phyloP scores from a whole-genome alignment of 2,329 filamentous ascomycete species.

The Fusarium torulosum region DNA sequence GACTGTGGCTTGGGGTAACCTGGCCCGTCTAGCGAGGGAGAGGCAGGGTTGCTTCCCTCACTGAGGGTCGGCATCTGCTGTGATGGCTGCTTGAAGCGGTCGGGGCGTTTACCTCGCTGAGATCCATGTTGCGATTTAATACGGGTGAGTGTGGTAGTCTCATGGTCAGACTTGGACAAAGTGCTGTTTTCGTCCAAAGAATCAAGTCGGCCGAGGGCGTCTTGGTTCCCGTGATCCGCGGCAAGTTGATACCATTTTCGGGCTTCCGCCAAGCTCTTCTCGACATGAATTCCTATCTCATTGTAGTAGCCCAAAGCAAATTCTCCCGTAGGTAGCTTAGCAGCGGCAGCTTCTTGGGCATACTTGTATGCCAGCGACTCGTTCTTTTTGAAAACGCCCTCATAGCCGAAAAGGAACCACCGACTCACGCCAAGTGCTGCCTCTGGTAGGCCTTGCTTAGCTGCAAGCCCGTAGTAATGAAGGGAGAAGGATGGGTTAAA shows the following conservation, averaged over 20 bases:
- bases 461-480: constrained; percentile 95
- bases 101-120: constrained; percentile 71
- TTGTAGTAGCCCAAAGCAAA: constrained; percentile 98
- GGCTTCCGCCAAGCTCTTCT: constrained; percentile 85
- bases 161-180: constrained; percentile 90
- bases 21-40: constrained; percentile 45
- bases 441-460: constrained; percentile 91
- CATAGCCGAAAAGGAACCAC: constrained; percentile 97
- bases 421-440: constrained; percentile 97
- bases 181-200: constrained; percentile 86
- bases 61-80: constrained; percentile 63
- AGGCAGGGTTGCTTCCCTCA: constrained; percentile 56
- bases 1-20: constrained; percentile 34
- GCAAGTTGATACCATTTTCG: constrained; percentile 91
- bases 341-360: constrained; percentile 84
- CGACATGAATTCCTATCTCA: constrained; percentile 93
- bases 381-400: constrained; percentile 93
- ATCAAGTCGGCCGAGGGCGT: constrained; percentile 84
- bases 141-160: constrained; percentile 86
- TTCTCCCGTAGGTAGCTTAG: constrained; percentile 88
- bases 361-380: constrained; percentile 94
- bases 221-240: constrained; percentile 90
- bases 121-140: constrained; percentile 87
- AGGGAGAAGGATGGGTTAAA: constrained; percentile 93
- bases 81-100: constrained; percentile 66